Base-by-base conservation (phyloP, 352 stramenopile species). In the Phytophthora vignae region DNA sequence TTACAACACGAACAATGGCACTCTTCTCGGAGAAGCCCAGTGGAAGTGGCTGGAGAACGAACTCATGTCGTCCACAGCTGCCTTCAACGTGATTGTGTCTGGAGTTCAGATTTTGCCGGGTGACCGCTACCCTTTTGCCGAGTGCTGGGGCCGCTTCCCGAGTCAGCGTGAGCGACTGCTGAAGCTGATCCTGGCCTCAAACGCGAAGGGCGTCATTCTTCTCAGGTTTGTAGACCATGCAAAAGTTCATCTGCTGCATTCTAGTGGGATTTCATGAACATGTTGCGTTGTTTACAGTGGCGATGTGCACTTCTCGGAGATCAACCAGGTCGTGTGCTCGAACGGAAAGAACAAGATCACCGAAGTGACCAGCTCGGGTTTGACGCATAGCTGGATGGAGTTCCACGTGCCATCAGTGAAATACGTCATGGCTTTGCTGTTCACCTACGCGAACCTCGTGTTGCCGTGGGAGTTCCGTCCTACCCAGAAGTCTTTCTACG, bases 331-430 rank as follows among this genome's bases (percentile, higher is more conserved):
- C 46, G 81, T 97, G 61, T 99, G 95, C 73, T 84, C 84, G 2
- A 79, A 78, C 44, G 87, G 79, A 55, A 56, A 72, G 31, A 90
- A 89, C 29, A 78, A 80, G 19, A 82, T 93, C 58, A 93, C 88
- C 3, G 88, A 95, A 60, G 92, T 98, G 46, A 98, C 95, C 3
- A 98, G 92, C 50, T 97, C 88, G 14, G 95, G 95, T 25, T 91
- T 98, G 88, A 98, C 95, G 5, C 94, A 99, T 69, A 97, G 93
- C 36, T 99, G 96, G 87, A 95, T 97, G 85, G 72, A 92, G 64
- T 91, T 91, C 59, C 82, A 91, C 74, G 60, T 81, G 19, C 85
- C 77, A 40, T 74, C 78, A 48, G 77, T 89, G 49, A 79, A 75
- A 62, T 75, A 86, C 60, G 73, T 91, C 50, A 84, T 88, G 58